Base-by-base conservation (phyloP, 1,139 yeast genomes). In the Saccharomyces uvarum region DNA sequence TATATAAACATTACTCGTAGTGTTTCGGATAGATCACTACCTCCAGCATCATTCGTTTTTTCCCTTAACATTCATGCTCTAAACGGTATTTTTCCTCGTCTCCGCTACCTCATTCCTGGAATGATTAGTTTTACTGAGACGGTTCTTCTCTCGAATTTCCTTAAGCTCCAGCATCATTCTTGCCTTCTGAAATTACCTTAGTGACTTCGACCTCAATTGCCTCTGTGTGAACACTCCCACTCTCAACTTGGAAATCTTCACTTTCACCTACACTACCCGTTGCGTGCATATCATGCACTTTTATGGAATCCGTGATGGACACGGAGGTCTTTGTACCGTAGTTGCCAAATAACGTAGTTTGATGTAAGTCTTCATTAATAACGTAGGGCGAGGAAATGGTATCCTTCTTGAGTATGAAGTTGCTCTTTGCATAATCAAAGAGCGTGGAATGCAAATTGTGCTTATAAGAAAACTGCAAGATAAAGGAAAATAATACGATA, bases 401-500 rank as follows among this genome's bases (percentile, higher is more conserved):
- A 31, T 70, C 69, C 29, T 65, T 64, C 41, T 55, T 73, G 71
- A 47, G 74, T 21, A 51, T 47, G 46, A 56, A 58, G 53, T 55
- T 57, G 8, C 54, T 49, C 46, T 57, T 55, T 7, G 53, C 51
- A 50, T 55, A 56, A n/a, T 51, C 50, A 31, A 55, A 57, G 7
- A 54, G 53, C 41, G 57, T 60, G 11, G 50, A 49, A 51, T 77
- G 76, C 38, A 77, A 76, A 59, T 76, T 74, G 29, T 72, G 69
- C 51, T 68, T 71, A 66, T 64, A 76, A 29, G 73, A 65, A 59
- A 67, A 67, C 59, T 77, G 79, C 70, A 65, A 5, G 68, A 57
- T 19, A 72, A 58, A 1, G 76, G 77, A 4, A 19, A 77, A 53
- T 4, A 73, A 27, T 1, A 69, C 73, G 49, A 84, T 68, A 4